Base-by-base conservation (phyloP, 2,329 filamentous ascomycete genomes). In the Ophiostoma ips region DNA sequence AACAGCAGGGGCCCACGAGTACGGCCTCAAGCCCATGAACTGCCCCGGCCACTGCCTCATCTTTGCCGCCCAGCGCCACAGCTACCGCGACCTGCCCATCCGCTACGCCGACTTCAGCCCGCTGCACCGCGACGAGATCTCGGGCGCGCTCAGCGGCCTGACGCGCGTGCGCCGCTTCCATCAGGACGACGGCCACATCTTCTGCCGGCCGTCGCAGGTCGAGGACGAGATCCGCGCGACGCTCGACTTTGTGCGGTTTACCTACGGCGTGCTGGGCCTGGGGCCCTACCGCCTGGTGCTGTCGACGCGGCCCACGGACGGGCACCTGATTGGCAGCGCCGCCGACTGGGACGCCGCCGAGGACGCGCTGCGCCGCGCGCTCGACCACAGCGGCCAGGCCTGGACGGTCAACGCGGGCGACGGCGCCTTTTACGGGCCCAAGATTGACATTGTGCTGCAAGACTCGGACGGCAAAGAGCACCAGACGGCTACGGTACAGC, bases 31-130 rank as follows among this genome's bases (percentile, higher is more conserved):
- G 65, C 87, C 87, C 13, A 94, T 94, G 92, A 96, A 96, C 71
- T 98, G 92, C 68, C 92, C 92, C 4, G 88, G 88, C 28, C 90
- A 96, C 68, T 94, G 86, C 66, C 70, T 92, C 57, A 83, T 95
- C 61, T 95, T 95, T 65, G 79, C 76, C 46, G 83, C 90, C 65
- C 78, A 84, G 49, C 84, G 87, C 61, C 78, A 87, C 60, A 92
- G 84, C 66, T 95, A 96, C 67, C 76, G 84, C 60, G 88, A 96
- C 59, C 71, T 98, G 52, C 92, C 92, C 28, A 83, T 94, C 68
- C 78, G 92, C 61, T 84, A 95, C 68, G 90, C 92, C 48, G 92
- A 98, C 64, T 96, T 96, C 66, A 90, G 90, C 65, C 86, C 94
- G 24, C 73, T 98, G 48, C 92, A 98, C 69, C 79, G 92, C 51